Conservation (phyloP, 2,329 filamentous ascomycete species). For the Penicillium rolfsii region DNA sequence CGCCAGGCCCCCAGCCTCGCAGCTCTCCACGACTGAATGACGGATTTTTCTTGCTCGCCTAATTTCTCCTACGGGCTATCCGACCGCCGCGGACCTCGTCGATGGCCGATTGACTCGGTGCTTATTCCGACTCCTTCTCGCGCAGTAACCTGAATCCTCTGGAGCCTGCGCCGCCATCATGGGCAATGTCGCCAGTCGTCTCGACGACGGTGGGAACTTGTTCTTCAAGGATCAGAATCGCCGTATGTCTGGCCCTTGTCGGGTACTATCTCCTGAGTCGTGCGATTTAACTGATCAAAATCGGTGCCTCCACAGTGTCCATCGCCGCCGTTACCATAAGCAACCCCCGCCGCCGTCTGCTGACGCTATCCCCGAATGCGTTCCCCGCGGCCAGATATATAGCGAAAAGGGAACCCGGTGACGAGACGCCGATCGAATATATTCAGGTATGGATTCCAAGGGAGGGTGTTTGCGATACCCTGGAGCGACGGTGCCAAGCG, state of each 20-base stretch:
- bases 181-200: constrained; percentile 89
- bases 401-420: constrained; percentile 71
- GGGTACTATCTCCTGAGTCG: neutral
- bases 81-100: constrained; percentile 35
- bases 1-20: neutral
- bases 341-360: constrained; percentile 75
- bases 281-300: constrained; percentile 18
- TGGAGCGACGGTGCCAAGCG: neutral
- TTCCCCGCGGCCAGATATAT: constrained; percentile 81
- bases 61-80: constrained; percentile 24
- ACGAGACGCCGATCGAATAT: constrained; percentile 81
- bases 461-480: neutral
- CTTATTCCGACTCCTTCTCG: constrained; percentile 33
- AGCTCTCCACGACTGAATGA: constrained; percentile 30
- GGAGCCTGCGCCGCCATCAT: constrained; percentile 61
- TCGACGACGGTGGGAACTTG: constrained; percentile 76
- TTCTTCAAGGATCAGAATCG: constrained; percentile 90
- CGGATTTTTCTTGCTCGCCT: constrained; percentile 22
- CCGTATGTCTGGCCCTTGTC: constrained; percentile 59
- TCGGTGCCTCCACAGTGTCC: constrained; percentile 64
- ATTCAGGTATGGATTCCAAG: constrained; percentile 69
- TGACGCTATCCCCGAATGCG: constrained; percentile 80
- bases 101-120: constrained; percentile 38
- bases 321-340: constrained; percentile 82
- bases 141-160: constrained; percentile 33